Base-by-base conservation (phyloP, 441 rosid genomes). In the Erodium texanum region DNA sequence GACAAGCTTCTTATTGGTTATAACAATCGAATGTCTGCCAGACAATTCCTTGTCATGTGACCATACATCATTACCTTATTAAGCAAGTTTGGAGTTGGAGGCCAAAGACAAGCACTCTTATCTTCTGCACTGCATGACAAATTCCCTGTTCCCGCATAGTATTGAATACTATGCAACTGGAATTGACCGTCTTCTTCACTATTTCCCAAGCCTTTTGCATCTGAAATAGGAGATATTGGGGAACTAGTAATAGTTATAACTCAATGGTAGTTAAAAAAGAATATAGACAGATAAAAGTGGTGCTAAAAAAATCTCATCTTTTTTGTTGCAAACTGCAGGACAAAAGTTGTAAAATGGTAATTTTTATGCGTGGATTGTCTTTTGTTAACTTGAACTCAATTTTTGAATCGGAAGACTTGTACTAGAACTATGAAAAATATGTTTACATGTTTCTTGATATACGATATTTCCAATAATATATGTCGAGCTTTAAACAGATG, bases 1-100 rank as follows among this genome's bases (percentile, higher is more conserved):
- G 66, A 81, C 89, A 69, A 91, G 92, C 76, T 81, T 89, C 80
- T 85, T 89, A 81, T 76, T 84, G 23, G 93, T 89, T 24, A 89
- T 84, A 66, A 85, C 79, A 70, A 91, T 91, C n/a, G 92, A 83
- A 73, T 89, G 93, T 72, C 89, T 91, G 77, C 93, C 84, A 68
- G 89, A 96, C 76, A 91, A 80, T 80, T 87, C 96, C 97, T 83
- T 89, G 78, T 86, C 96, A 71, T 71, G 81, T 19, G 97, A 89
- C 93, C 97, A 91, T 62, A 87, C 82, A 65, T 87, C 83, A 18
- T 87, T 87, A 89, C 74, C 83, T 82, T 59, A 89, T 82, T 73
- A 82, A 85, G n/a, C 93, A 89, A 9, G 89, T 82, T 71, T 83
- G 93, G 65, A 91, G 93, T 81, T 87, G 90, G 68, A 86, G 89